Percentiles rank a stretch among this genome's conserved stretches.
phyloP scores from a whole-genome alignment of 768 basidiomycete genomes.

The Termitomyces titanicus region DNA sequence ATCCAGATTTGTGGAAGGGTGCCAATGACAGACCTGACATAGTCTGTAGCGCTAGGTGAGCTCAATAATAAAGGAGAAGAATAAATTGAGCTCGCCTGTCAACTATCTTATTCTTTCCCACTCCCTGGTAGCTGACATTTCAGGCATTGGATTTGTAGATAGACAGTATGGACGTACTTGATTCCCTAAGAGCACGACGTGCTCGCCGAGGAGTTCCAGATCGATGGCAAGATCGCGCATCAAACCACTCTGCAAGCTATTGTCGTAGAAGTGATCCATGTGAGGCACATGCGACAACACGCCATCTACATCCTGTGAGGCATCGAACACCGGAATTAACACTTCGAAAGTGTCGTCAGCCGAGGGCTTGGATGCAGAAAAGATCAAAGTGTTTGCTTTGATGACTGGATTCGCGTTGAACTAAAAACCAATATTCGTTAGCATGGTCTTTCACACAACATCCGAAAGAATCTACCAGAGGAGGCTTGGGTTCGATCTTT shows the following conservation, averaged over 20 bases:
- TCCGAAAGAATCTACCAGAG: constrained; percentile 32
- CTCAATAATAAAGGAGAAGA: not conserved
- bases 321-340: constrained; percentile 46
- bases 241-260: constrained; percentile 61
- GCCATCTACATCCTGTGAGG: constrained; percentile 48
- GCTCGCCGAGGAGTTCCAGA: constrained; percentile 56
- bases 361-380: constrained; percentile 40
- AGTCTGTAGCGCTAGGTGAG: constrained; percentile 28
- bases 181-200: constrained; percentile 64
- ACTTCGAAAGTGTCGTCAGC: constrained; percentile 29
- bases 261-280: constrained; percentile 71
- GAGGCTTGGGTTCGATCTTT: constrained; percentile 37
- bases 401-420: constrained; percentile 46
- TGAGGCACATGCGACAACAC: constrained; percentile 57
- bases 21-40: constrained; percentile 42
- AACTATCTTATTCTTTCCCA: constrained; percentile 70
- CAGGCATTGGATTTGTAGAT: not conserved
- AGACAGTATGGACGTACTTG: constrained; percentile 37
- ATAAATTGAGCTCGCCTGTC: constrained; percentile 40
- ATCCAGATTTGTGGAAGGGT: no score
- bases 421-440: constrained; percentile 27
- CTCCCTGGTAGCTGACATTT: constrained; percentile 36
- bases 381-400: constrained; percentile 34
- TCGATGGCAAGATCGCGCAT: constrained; percentile 67
- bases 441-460: not conserved